phyloP scores from a whole-genome alignment of 148 eudicot species.

The Cornus florida region DNA sequence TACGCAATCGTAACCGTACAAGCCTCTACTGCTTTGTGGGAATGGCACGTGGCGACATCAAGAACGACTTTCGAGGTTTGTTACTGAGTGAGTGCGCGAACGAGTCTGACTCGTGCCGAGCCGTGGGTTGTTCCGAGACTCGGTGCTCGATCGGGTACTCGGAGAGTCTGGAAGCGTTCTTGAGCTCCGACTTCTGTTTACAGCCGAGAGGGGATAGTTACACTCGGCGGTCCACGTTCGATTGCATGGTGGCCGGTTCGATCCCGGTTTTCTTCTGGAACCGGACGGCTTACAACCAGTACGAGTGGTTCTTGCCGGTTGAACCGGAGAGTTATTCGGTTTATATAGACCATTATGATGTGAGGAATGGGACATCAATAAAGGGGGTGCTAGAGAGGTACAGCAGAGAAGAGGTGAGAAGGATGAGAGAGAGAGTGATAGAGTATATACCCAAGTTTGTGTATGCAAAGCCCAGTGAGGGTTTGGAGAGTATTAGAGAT shows the following conservation, averaged over 20 bases:
- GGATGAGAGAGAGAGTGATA: slow-evolving; percentile 51
- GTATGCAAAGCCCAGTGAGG: slow-evolving; percentile 26
- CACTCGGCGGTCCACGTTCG: slow-evolving; percentile 45
- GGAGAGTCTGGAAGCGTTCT: slow-evolving; percentile 26
- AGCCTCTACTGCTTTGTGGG: slow-evolving; percentile 41
- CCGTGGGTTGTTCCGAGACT: slow-evolving; percentile 43
- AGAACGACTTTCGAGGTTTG: slow-evolving; percentile 31
- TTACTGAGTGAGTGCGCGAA: slow-evolving; percentile 30
- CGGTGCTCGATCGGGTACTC: slow-evolving; percentile 33
- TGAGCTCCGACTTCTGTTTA: slow-evolving; percentile 49
- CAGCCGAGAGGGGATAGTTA: slow-evolving; percentile 63
- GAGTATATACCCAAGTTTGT: slow-evolving; percentile 39
- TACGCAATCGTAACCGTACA: slow-evolving; percentile 37
- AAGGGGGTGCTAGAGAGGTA: slow-evolving; percentile 34
- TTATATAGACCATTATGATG: slow-evolving; percentile 36
- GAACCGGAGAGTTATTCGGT: slow-evolving; percentile 57
- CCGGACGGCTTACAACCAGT: slow-evolving; percentile 45
- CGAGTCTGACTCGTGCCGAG: slow-evolving; percentile 32
- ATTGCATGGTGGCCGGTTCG: slow-evolving; percentile 59
- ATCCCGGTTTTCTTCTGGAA: slow-evolving; percentile 57
- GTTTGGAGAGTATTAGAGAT: slow-evolving; percentile 28
- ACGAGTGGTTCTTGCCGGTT: slow-evolving; percentile 54
- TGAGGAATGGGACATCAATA: slow-evolving; percentile 37
- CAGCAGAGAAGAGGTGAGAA: slow-evolving; percentile 28
- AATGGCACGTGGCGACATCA: slow-evolving; percentile 22